Base-by-base conservation (phyloP, 306 rosid genomes). In the Aeschynomene evenia region DNA sequence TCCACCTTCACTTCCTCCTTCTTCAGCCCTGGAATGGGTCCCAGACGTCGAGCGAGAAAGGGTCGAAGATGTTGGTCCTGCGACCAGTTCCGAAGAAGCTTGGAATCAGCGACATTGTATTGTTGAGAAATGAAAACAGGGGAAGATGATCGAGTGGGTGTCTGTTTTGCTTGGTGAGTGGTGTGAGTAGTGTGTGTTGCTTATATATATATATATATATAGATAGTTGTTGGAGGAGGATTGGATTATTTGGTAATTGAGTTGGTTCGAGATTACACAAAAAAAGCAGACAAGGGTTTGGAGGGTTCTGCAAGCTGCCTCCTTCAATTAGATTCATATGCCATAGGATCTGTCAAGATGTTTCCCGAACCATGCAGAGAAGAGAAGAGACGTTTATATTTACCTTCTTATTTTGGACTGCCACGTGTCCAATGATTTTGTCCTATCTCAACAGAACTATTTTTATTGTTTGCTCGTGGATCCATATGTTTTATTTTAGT, bases 1-100 rank as follows among this genome's bases (percentile, higher is more conserved):
- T 77, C 82, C 3, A 82, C 82, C 66, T 73, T 82, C 19, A 82
- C 85, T 45, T 77, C 80, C 24, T 73, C 80, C 36, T 73, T 82
- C 82, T 64, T 82, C 46, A 82, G 68, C 1, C 82, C 28, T 67
- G 51, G 61, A 72, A 72, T 0, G 85, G 85, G 18, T 81, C 73
- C 85, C 85, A 81, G 0, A 53, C 2, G 23, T 72, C 82, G 0
- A 72, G 66, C 23, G 85, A 73, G 77, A 81, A 81, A 0, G 82
- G 82, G 50, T 77, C 80, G 21, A 82, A 77, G 20, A 49, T 3
- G 77, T 68, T 81, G 42, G 77, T 77, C 49, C 80, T 82, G 19
- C 72, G 24, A 1, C 85, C 85, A 0, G 74, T 75, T 8, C 83
- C 75, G 10, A 82, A 74, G 24, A 82, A 61, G 40, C 85, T 77